These are phyloP conservation scores for Diphasiastrum complanatum DNA, from an alignment of 83 land plant genomes.

Conservation along the genomic window DNA sequence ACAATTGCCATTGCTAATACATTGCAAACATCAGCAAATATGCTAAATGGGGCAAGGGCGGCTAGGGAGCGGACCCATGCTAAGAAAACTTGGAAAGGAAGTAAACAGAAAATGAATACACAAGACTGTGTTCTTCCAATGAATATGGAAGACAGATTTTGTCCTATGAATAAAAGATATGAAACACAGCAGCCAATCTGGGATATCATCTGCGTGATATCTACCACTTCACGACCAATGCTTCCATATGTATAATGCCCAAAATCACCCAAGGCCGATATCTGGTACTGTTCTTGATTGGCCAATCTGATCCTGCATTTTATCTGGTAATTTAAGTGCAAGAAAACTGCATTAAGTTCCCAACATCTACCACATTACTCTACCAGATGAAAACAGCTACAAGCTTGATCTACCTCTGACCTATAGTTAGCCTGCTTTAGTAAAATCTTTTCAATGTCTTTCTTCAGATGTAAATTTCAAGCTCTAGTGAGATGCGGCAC, in stretches of 20 bases:
- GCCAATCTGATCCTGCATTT: conserved; percentile 44
- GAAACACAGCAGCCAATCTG: conserved; percentile 71
- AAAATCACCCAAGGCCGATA: conserved; percentile 55
- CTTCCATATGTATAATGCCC: conserved; percentile 44
- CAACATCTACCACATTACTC: no score
- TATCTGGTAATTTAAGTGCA: no score
- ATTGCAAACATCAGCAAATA: conserved; percentile 67
- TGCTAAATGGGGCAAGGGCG: conserved; percentile 66
- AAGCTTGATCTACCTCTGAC: no score
- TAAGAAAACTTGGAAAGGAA: conserved; percentile 45
- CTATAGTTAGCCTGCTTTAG: no score
- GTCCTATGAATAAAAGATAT: conserved; percentile 68
- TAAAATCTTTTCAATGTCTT: no score
- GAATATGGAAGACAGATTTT: conserved; percentile 58
- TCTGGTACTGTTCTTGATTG: conserved; percentile 19
- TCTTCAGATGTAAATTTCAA: no score
- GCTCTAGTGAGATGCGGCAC: no score
- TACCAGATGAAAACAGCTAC: no score
- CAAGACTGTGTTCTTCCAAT: conserved; percentile 14
- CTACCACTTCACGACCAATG: conserved; percentile 44
- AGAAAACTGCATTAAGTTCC: no score
- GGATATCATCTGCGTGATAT: conserved; percentile 47
- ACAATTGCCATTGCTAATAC: conserved; percentile 64
- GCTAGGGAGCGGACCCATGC: conserved; percentile 56
- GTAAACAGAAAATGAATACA: conserved; percentile 39